These are phyloP conservation scores for Daldinia concentrica DNA, from an alignment of 495 filamentous ascomycete genomes.

Conservation along the genomic window DNA sequence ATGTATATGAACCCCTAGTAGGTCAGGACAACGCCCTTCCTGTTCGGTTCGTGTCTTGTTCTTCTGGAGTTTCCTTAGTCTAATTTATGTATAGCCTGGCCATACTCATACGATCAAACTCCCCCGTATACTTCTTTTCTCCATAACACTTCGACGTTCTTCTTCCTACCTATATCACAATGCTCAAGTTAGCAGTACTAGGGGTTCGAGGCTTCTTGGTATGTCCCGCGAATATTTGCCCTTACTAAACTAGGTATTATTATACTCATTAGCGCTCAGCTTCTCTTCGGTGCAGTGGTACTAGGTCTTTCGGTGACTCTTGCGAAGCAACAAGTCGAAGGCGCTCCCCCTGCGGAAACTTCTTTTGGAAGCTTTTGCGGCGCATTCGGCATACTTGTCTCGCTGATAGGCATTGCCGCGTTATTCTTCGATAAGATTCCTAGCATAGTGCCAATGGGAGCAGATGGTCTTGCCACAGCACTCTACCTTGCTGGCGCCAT, in stretches of 20 bases:
- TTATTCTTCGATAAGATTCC: constrained; percentile 54
- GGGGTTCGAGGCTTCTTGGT: constrained; percentile 31
- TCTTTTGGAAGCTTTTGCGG: constrained; percentile 60
- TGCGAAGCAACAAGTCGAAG: constrained; percentile 54
- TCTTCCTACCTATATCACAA: constrained; percentile 1
- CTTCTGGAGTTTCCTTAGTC: background rate
- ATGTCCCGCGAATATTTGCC: background rate
- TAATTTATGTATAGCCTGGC: background rate
- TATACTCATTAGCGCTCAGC: constrained; percentile 42
- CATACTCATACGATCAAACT: background rate
- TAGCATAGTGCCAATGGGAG: constrained; percentile 48
- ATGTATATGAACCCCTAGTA: background rate
- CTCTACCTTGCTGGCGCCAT: constrained; percentile 63
- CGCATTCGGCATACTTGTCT: constrained; percentile 57
- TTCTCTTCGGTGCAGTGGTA: constrained; percentile 57
- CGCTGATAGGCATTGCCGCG: constrained; percentile 50
- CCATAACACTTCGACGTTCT: background rate
- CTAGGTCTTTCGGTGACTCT: constrained; percentile 59
- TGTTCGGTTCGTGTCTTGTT: background rate
- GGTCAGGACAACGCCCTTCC: background rate
- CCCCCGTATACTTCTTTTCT: no score
- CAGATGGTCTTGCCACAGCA: constrained; percentile 56
- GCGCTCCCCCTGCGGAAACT: constrained; percentile 51
- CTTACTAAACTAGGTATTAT: background rate
- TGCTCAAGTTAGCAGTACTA: constrained; percentile 30